Percentiles rank a stretch among this genome's conserved stretches.
phyloP scores from a whole-genome alignment of 495 filamentous ascomycete genomes.

The Xylaria flabelliformis region DNA sequence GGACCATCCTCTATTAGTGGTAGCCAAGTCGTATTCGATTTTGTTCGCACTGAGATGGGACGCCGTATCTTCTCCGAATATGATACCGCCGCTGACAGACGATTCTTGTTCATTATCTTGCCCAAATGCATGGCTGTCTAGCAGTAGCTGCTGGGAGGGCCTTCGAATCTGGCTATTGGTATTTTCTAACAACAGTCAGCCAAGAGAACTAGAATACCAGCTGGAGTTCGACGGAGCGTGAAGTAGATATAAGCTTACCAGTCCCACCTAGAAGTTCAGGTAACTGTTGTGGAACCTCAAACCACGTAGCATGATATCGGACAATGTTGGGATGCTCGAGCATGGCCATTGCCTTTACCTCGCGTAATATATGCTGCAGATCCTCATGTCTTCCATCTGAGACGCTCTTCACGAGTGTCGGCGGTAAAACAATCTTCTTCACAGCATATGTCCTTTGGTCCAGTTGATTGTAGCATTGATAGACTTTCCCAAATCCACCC shows the following conservation, averaged over 20 bases:
- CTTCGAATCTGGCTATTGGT: not conserved
- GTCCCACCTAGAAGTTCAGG: slow-evolving; percentile 30
- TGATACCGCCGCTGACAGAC: slow-evolving; percentile 33
- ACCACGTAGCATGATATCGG: slow-evolving; percentile 62
- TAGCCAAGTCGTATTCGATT: not conserved
- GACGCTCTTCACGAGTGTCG: slow-evolving; percentile 54
- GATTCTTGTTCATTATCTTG: slow-evolving; percentile 21
- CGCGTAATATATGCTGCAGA: slow-evolving; percentile 59
- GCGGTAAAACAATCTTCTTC: slow-evolving; percentile 61
- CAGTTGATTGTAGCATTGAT: slow-evolving; percentile 58
- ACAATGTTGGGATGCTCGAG: slow-evolving; percentile 64
- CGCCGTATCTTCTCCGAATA: slow-evolving; percentile 40
- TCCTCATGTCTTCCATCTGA: slow-evolving; percentile 57
- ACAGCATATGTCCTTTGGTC: slow-evolving; percentile 61
- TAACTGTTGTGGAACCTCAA: slow-evolving; percentile 52
- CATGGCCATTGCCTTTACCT: slow-evolving; percentile 61
- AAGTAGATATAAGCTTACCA: slow-evolving; percentile 28
- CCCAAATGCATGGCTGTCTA: slow-evolving; percentile 33
- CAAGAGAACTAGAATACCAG: not conserved
- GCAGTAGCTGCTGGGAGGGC: slow-evolving; percentile 31
- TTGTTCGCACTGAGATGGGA: slow-evolving; percentile 3
- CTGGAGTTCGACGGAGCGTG: not conserved
- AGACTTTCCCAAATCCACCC: slow-evolving; percentile 63
- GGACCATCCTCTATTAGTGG: slow-evolving; percentile 37
- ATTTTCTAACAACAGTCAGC: slow-evolving; percentile 13